Conservation (phyloP, 1,139 yeast species). For the Pneumocystis wakefieldiae region DNA sequence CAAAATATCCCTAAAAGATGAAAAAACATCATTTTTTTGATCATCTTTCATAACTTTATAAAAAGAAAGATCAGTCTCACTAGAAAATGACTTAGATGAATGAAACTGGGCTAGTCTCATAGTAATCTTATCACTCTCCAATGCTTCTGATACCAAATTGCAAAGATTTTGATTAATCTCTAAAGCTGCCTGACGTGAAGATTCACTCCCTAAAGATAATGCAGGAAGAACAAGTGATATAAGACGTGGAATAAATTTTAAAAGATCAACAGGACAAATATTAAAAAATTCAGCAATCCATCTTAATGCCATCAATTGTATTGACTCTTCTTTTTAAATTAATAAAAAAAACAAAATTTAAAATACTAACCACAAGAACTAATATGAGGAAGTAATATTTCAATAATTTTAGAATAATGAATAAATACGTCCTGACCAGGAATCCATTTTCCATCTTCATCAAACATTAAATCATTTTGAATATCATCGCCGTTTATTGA, state of each 20-base stretch:
- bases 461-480: slow-evolving; percentile 5
- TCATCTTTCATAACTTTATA: slow-evolving; percentile 5
- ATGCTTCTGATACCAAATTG: slow-evolving; percentile 29
- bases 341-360: neutral
- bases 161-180: slow-evolving; percentile 38
- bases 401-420: slow-evolving; percentile 67
- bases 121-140: slow-evolving; percentile 14
- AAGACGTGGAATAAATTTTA: slow-evolving; percentile 47
- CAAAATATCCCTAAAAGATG: slow-evolving; percentile 22
- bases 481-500: neutral
- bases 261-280: slow-evolving; percentile 62
- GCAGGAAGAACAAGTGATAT: slow-evolving; percentile 42
- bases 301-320: slow-evolving; percentile 61
- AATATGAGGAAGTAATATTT: slow-evolving; percentile 62
- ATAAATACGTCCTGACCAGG: slow-evolving; percentile 43
- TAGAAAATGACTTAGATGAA: neutral
- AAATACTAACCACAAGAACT: slow-evolving; percentile 36
- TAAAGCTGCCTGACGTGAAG: slow-evolving; percentile 39
- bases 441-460: slow-evolving; percentile 4
- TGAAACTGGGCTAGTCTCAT: neutral
- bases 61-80: neutral
- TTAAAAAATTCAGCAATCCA: slow-evolving; percentile 71
- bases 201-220: slow-evolving; percentile 39
- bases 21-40: slow-evolving; percentile 6
- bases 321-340: slow-evolving; percentile 36